Evolutionary conservation across 108 stramenopile species (phyloP).

Genomic region (Nitzschia palea): DNA sequence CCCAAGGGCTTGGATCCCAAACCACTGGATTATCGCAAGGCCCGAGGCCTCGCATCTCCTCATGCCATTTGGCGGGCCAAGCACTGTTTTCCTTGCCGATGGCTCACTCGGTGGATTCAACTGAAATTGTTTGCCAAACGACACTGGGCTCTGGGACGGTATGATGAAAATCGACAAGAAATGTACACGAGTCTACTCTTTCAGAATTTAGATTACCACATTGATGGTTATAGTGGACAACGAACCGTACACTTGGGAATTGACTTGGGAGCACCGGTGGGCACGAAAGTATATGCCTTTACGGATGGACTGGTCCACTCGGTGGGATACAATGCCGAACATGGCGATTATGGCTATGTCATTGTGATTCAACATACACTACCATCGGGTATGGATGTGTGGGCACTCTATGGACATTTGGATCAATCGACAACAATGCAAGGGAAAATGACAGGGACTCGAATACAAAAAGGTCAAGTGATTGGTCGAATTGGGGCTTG

Average conservation of each 20-base stretch:
- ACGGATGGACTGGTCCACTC: constrained; percentile 68
- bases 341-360: constrained; percentile 84
- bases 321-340: constrained; percentile 72
- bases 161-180: constrained; percentile 72
- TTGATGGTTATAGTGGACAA: constrained; percentile 47
- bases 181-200: constrained; percentile 70
- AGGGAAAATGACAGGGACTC: constrained; percentile 30
- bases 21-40: constrained; percentile 20
- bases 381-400: constrained; percentile 34
- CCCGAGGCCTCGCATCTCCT: constrained; percentile 34
- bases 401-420: constrained; percentile 82
- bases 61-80: constrained; percentile 24
- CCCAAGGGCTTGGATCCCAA: constrained; percentile 24
- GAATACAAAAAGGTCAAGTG: constrained; percentile 45
- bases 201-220: constrained; percentile 34
- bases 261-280: constrained; percentile 76
- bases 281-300: constrained; percentile 73
- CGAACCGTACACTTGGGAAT: constrained; percentile 81
- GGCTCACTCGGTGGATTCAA: constrained; percentile 11
- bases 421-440: constrained; percentile 30
- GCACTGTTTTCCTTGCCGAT: constrained; percentile 15
- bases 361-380: constrained; percentile 74
- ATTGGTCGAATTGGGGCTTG: constrained; percentile 66
- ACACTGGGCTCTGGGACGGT: constrained; percentile 53
- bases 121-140: constrained; percentile 15